Base-by-base conservation (phyloP, 2,329 filamentous ascomycete species). In the Gnomoniopsis sp. region DNA sequence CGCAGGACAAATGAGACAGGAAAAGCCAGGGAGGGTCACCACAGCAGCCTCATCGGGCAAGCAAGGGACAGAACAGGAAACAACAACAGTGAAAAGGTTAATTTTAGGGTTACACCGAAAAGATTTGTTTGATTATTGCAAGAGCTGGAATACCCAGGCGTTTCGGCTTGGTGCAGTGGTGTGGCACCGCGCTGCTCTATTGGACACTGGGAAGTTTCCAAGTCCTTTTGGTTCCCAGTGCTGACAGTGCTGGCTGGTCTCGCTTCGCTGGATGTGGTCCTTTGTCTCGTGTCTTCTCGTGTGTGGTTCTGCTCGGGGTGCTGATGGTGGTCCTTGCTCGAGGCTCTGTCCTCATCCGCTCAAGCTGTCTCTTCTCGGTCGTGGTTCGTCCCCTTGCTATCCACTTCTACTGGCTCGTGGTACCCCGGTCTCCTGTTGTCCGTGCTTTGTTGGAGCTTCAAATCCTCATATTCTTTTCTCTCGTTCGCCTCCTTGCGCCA, bases 101-200 rank as follows among this genome's bases (percentile, higher is more conserved):
- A 57, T 22, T 59, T 49, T 61, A 61, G 53, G 56, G 54, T 34
- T 59, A 34, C 36, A 62, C 38, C 46, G 22, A 44, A 62, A 52
- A 53, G 49, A 53, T 46, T 50, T 22, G 57, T 46, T 50, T 19
- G 57, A 46, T 47, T 33, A 34, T n/a, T n/a, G 34, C 22, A 62
- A 62, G 57, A 57, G 56, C 43, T 57, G 59, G 59, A 17, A 6
- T 38, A 22, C 12, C 38, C 7, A 50, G 50, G 53, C 53, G 26
- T 22, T 33, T 50, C n/a, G 36, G 44, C 38, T 34, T 50, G 53
- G 53, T 44, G 14, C 38, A 59, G n/a, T 46, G 49, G 56, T 47
- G 33, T 38, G 22, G 43, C 41, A 43, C 49, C 33, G 49, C 41
- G 55, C 38, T 26, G 33, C 22, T 52, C 33, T 22, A 10, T 55